phyloP scores from a whole-genome alignment of 2,329 filamentous ascomycete genomes.

The Fusarium veterinarium region DNA sequence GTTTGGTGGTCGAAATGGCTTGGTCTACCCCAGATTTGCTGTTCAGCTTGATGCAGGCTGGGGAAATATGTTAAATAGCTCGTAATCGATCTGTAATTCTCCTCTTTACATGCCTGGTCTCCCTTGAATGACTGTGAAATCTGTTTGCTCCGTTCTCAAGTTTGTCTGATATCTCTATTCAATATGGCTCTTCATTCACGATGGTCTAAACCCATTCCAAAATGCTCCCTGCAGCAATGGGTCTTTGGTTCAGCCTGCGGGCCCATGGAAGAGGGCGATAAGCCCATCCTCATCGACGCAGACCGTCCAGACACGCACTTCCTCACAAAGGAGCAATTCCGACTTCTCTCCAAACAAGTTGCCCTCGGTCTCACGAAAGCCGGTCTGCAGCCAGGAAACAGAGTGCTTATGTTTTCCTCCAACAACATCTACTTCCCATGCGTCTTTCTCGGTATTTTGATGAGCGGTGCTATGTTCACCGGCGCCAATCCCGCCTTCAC shows the following conservation, averaged over 20 bases:
- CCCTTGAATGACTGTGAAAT: background rate
- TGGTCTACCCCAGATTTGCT: constrained; percentile 19
- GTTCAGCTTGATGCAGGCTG: background rate
- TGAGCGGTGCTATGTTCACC: constrained; percentile 82
- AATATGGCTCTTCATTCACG: constrained; percentile 61
- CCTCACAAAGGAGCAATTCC: constrained; percentile 72
- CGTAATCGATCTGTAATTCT: background rate
- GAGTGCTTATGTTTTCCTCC: constrained; percentile 78
- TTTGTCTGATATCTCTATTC: background rate
- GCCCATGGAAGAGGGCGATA: constrained; percentile 52
- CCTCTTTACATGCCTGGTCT: background rate
- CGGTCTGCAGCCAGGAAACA: constrained; percentile 74
- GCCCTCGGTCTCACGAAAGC: constrained; percentile 73
- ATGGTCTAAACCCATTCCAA: constrained; percentile 57
- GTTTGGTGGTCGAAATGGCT: background rate
- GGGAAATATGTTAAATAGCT: constrained; percentile 15
- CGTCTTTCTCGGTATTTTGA: constrained; percentile 77
- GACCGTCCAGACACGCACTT: constrained; percentile 73
- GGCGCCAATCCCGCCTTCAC: constrained; percentile 78
- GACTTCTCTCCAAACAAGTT: constrained; percentile 77
- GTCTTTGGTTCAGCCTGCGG: constrained; percentile 61
- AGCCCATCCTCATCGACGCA: constrained; percentile 69
- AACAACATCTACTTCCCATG: constrained; percentile 80
- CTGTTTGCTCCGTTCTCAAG: background rate
- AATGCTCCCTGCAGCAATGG: constrained; percentile 64